Base-by-base conservation (phyloP, 2,329 filamentous ascomycete species). In the Fusarium neocosmosporiellum region DNA sequence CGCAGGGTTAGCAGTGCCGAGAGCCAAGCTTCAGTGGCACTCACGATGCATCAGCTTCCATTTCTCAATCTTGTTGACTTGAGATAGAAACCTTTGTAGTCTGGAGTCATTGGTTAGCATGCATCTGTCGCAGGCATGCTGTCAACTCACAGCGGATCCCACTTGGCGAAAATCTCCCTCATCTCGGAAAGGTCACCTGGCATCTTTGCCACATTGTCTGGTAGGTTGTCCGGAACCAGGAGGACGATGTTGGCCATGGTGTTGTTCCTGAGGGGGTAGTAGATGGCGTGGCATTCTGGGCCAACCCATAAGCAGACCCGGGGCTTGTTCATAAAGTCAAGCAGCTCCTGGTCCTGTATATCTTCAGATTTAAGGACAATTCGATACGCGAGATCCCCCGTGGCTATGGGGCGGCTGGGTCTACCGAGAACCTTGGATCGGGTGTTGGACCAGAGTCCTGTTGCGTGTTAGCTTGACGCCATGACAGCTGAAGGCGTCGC, bases 41-140 rank as follows among this genome's bases (percentile, higher is more conserved):
- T 62, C 22, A 62, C 59, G 31, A 50, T 62, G 59, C 59, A 62
- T 62, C 33, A 62, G 20, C 59, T 62, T 62, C 59, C 59, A 62
- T 20, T 62, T 62, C 33, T 62, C 59, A 4, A 62, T 37, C 34
- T 53, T 62, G 33, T 62, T 29, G 43, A 62, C 59, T 22, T 62
- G 22, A 14, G 33, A 53, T 31, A 62, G 33, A 20, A 62, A 62
- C 33, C 31, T 62, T 37, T 53, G 43, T 11, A 62, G 59, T 20
- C 43, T 62, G n/a, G 43, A 9, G 37, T 33, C 20, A 46, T 59
- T n/a, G 27, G 29, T 59, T 20, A 41, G 36, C 57, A 59, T 43
- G 27, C n/a, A 27, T 46, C 36, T 43, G 22, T 46, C 39, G 57
- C 4, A 8, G 22, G 22, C 37, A 33, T 9, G 13, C 14, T 18